Percentiles rank a stretch among this genome's conserved stretches.
Evolutionary conservation across 139 green algal species (phyloP).

Genomic region (Ettlia oleoabundans): DNA sequence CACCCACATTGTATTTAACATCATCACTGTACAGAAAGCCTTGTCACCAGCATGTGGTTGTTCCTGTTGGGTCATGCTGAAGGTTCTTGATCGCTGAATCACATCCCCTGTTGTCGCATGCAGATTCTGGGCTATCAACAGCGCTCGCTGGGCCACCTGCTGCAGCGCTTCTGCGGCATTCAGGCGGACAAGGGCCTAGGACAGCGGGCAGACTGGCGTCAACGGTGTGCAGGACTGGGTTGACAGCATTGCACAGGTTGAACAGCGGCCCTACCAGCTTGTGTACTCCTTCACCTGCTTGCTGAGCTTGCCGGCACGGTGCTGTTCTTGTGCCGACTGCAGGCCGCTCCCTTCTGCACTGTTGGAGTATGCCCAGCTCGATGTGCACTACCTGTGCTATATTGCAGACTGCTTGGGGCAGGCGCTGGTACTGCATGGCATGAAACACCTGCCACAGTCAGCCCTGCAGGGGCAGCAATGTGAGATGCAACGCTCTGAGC

Average conservation of each 20-base stretch:
- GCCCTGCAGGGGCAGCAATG: background rate
- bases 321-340: background rate
- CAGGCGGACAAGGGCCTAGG: conserved; percentile 62
- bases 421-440: conserved; percentile 42
- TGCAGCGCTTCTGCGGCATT: conserved; percentile 51
- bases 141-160: conserved; percentile 50
- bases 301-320: background rate
- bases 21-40: background rate
- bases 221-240: no score
- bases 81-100: no score
- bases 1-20: background rate
- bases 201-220: conserved; percentile 72
- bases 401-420: conserved; percentile 61
- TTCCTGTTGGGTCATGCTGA: no score
- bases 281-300: background rate
- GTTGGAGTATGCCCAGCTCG: conserved; percentile 70
- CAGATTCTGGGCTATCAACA: conserved; percentile 63
- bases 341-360: conserved; percentile 68
- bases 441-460: background rate
- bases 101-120: background rate
- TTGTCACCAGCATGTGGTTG: no score
- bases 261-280: background rate
- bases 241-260: no score
- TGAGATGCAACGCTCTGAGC: background rate
- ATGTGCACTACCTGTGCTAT: conserved; percentile 80